phyloP scores from a whole-genome alignment of 331 rosid species.

The Quercus lobata region DNA sequence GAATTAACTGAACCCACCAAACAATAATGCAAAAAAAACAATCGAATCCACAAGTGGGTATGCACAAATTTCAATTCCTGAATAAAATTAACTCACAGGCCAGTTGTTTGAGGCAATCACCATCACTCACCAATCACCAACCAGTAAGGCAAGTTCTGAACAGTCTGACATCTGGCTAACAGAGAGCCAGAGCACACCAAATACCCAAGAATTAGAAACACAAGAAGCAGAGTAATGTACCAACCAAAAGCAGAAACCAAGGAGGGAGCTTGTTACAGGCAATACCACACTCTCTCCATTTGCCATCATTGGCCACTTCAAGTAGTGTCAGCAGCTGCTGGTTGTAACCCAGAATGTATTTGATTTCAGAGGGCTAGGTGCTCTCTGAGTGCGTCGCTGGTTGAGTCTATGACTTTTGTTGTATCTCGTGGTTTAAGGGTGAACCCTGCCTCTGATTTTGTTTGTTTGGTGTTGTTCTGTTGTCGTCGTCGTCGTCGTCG shows the following conservation, averaged over 20 bases:
- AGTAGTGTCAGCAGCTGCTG: slow-evolving; percentile 70
- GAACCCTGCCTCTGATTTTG: too few relatives aligned
- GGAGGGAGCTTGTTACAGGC: slow-evolving; percentile 81
- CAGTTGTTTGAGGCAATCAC: neutral
- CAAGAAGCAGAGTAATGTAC: slow-evolving; percentile 50
- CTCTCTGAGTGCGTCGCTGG: too few relatives aligned
- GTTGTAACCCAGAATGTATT: slow-evolving; percentile 39
- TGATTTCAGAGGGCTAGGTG: too few relatives aligned
- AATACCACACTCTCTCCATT: slow-evolving; percentile 57
- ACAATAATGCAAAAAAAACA: neutral
- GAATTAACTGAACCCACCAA: neutral
- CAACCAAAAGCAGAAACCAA: slow-evolving; percentile 70
- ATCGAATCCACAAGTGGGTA: neutral
- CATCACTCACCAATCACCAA: slow-evolving; percentile 34
- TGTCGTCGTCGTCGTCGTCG: too few relatives aligned
- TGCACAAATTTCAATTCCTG: neutral
- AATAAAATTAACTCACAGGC: neutral
- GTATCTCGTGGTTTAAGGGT: too few relatives aligned
- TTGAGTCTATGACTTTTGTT: too few relatives aligned
- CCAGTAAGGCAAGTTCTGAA: slow-evolving; percentile 42
- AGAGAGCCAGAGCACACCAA: slow-evolving; percentile 68
- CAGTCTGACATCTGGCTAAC: slow-evolving; percentile 26
- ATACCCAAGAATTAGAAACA: slow-evolving; percentile 25
- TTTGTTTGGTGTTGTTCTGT: too few relatives aligned
- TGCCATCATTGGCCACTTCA: slow-evolving; percentile 70